Percentiles rank a stretch among this genome's conserved stretches.
phyloP scores from a whole-genome alignment of 192 early-diverging fungal species.

The Coemansia sp. region DNA sequence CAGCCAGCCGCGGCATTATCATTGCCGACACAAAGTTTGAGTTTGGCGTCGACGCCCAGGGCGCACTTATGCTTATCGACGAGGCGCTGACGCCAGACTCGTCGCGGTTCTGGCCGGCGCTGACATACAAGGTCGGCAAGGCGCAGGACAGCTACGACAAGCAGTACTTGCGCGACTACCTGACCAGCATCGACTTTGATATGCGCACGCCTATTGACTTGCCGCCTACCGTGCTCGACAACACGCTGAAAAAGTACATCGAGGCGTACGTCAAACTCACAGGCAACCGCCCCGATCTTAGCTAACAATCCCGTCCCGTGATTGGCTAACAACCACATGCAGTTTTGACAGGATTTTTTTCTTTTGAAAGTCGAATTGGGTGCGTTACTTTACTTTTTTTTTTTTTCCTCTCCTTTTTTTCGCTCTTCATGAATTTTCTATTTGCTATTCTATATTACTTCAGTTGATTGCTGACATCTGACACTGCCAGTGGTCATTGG shows the following conservation, averaged over 20 bases:
- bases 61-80: constrained; percentile 82
- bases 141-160: constrained; percentile 92
- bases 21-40: constrained; percentile 99
- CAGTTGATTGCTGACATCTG: neutral
- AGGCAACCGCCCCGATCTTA: constrained; percentile 61
- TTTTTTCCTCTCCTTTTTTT: constrained; percentile 2
- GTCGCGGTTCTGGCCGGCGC: constrained; percentile 94
- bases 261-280: constrained; percentile 87
- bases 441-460: neutral
- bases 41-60: constrained; percentile 88
- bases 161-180: constrained; percentile 95
- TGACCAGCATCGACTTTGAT: constrained; percentile 84
- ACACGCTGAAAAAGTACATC: constrained; percentile 88
- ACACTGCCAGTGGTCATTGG: neutral
- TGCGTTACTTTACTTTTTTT: neutral
- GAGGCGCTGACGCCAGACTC: constrained; percentile 99
- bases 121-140: constrained; percentile 72
- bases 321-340: constrained; percentile 2
- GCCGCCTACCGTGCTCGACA: constrained; percentile 75
- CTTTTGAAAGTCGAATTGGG: neutral
- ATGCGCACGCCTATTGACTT: constrained; percentile 73
- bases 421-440: neutral
- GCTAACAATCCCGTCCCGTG: constrained; percentile 22
- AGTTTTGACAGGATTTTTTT: neutral
- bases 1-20: constrained; percentile 80